A percentile compares a stretch with the other conserved stretches of the same genome.
Conservation (phyloP, 2,329 filamentous ascomycete species). For the Polychaeton citri region DNA sequence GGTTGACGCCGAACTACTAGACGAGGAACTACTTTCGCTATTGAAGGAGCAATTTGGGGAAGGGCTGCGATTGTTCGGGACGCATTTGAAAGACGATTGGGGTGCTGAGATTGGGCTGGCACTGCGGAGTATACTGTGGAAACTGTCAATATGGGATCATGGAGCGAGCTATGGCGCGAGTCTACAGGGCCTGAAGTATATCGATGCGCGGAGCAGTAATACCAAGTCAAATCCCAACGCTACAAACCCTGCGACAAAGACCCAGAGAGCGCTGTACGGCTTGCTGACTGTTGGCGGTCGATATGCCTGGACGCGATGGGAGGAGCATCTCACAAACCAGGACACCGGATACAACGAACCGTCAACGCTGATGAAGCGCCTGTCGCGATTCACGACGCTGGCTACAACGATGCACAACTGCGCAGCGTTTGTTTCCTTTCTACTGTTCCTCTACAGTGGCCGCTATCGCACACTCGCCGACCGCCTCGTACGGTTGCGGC, state of each 20-base stretch:
- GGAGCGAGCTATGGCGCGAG: slow-evolving; percentile 89
- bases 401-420: slow-evolving; percentile 64
- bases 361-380: slow-evolving; percentile 35
- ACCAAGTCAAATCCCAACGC: slow-evolving; percentile 6
- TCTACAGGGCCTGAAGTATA: slow-evolving; percentile 80
- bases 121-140: slow-evolving; percentile 73
- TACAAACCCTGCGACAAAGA: slow-evolving; percentile 57
- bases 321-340: slow-evolving; percentile 66
- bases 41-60: slow-evolving; percentile 77
- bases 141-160: slow-evolving; percentile 92
- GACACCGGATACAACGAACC: slow-evolving; percentile 58
- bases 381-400: slow-evolving; percentile 57
- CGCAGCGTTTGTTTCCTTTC: slow-evolving; percentile 71
- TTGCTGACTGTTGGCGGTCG: slow-evolving; percentile 73
- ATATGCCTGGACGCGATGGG: slow-evolving; percentile 88
- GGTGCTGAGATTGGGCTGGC: slow-evolving; percentile 68
- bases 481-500: slow-evolving; percentile 66
- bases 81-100: slow-evolving; percentile 73
- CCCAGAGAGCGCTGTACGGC: slow-evolving; percentile 77
- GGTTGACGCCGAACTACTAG: slow-evolving; percentile 86
- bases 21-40: slow-evolving; percentile 81
- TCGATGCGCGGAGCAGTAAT: slow-evolving; percentile 52
- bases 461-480: slow-evolving; percentile 85
- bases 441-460: slow-evolving; percentile 82
- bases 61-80: slow-evolving; percentile 73